Conservation (phyloP, 2,329 filamentous ascomycete genomes). For the Plectosphaerella sp. region DNA sequence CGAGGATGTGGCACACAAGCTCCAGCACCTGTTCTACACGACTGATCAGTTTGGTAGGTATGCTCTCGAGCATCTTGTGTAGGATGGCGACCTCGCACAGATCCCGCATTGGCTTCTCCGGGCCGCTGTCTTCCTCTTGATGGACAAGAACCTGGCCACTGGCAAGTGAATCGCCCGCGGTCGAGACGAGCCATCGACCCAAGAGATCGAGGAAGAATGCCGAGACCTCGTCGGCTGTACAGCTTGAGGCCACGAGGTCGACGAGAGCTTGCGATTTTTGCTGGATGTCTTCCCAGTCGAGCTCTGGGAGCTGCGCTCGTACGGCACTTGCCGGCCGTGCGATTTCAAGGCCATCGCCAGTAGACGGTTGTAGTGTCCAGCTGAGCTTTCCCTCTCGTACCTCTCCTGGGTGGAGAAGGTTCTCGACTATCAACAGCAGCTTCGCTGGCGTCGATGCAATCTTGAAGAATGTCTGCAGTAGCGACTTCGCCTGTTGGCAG, state of each 20-base stretch:
- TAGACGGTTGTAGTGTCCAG: conserved; percentile 50
- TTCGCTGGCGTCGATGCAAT: conserved; percentile 48
- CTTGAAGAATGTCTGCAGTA: conserved; percentile 54
- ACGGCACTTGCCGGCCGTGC: conserved; percentile 18
- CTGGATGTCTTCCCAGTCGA: conserved; percentile 42
- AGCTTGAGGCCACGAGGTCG: conserved; percentile 42
- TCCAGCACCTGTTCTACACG: conserved; percentile 62
- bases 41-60: conserved; percentile 59
- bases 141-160: conserved; percentile 20
- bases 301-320: conserved; percentile 12
- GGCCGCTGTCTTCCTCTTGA: conserved; percentile 19
- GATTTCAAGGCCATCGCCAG: conserved; percentile 48
- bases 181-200: conserved; percentile 47
- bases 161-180: conserved; percentile 17
- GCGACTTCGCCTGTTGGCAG: conserved; percentile 38
- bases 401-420: conserved; percentile 53
- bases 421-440: conserved; percentile 42
- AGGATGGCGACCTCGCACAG: conserved; percentile 58
- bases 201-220: conserved; percentile 57
- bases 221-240: conserved; percentile 52
- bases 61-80: conserved; percentile 59
- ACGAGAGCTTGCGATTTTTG: conserved; percentile 43
- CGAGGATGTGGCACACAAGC: conserved; percentile 57
- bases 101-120: conserved; percentile 36
- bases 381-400: conserved; percentile 17